These are phyloP conservation scores for Colletotrichum sojae DNA, from an alignment of 2,329 filamentous ascomycete genomes.

Conservation along the genomic window DNA sequence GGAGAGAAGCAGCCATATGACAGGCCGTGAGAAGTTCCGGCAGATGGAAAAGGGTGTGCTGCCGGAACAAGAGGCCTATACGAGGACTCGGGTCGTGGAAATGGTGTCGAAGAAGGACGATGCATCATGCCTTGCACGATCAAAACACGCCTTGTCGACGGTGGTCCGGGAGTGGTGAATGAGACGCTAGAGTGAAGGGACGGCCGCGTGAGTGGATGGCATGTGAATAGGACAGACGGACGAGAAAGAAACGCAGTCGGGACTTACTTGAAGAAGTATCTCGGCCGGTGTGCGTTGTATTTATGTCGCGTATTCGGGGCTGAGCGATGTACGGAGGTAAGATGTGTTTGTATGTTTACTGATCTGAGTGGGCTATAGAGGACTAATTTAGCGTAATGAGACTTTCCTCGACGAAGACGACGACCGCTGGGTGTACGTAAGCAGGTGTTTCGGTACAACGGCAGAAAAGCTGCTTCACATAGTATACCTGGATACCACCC, in stretches of 20 bases:
- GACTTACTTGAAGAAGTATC: background rate
- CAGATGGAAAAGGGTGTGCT: background rate
- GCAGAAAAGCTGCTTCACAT: constrained; percentile 12
- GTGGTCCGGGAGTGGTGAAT: background rate
- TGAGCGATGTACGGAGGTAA: background rate
- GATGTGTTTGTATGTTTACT: background rate
- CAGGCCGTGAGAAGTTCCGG: background rate
- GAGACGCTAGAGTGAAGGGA: background rate
- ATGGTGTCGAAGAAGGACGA: background rate
- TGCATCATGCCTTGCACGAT: background rate
- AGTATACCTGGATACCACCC: background rate
- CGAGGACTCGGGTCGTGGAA: background rate
- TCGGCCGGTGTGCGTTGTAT: background rate
- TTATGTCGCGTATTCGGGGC: background rate
- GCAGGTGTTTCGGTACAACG: background rate
- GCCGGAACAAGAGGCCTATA: background rate
- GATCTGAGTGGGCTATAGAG: background rate
- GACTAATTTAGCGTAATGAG: background rate
- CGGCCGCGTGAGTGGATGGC: background rate
- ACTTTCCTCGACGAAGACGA: background rate
- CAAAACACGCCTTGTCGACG: background rate
- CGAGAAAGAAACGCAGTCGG: background rate
- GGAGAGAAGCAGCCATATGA: background rate
- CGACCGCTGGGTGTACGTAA: background rate
- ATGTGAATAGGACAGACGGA: constrained; percentile 3